Base-by-base conservation (phyloP, 2,329 filamentous ascomycete genomes). In the Trichoderma atroviride region DNA sequence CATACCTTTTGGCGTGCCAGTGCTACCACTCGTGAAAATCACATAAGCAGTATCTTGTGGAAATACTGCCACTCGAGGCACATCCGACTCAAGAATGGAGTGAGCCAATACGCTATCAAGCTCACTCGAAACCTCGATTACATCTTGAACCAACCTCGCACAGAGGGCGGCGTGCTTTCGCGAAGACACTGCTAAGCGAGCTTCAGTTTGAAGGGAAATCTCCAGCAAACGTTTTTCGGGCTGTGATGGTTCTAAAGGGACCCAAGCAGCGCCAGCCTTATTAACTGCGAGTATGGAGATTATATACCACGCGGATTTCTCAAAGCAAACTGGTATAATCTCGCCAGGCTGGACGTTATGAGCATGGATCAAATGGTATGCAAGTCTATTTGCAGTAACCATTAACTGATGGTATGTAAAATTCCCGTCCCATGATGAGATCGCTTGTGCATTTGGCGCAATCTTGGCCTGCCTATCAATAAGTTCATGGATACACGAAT, bases 391-490 rank as follows among this genome's bases (percentile, higher is more conserved):
- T 5, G 69, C 27, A 55, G 68, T 55, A 1, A 24, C 1, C 4
- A 56, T 24, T 16, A 83, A 73, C 27, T 83, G 75, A 53, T 73
- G 62, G 61, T 83, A 83, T 5, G 80, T 81, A 80, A 78, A 53
- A 73, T 68, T 14, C 79, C 80, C 69, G 55, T 70, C 69, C 47
- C 60, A 66, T 0, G 59, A 27, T 3, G n/a, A 27, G 24, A 69
- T 66, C 14, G 68, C 68, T 19, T 33, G 35, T 14, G 65, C 58
- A 13, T 69, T 11, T 4, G 69, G 69, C 7, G 29, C 24, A 2
- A n/a, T 14, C 0, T 13, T 14, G 2, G 69, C 65, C 7, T 53
- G 64, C 0, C 7, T 31, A 7, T 68, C 69, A 53, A 70, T 64
- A n/a, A 70, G n/a, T 13, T 70, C 55, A 16, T 70, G 68, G 3